Percentiles rank a stretch among this genome's conserved stretches.
Evolutionary conservation across 768 basidiomycete species (phyloP).

Genomic region (Calvatia gigantea): DNA sequence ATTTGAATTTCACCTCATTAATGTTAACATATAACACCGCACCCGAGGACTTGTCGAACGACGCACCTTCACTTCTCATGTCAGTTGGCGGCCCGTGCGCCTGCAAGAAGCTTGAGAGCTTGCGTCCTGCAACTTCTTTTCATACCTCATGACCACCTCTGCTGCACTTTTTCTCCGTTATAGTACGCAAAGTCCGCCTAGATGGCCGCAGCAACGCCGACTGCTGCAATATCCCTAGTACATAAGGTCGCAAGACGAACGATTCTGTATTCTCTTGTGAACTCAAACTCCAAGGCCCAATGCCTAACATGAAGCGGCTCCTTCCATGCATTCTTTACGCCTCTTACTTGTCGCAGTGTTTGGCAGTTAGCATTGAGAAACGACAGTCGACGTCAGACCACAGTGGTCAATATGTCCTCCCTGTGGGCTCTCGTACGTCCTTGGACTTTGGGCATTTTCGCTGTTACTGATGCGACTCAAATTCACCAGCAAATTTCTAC

Average conservation of each 20-base stretch:
- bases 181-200: not conserved
- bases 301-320: not conserved
- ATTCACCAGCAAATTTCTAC: constrained; percentile 17
- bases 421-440: constrained; percentile 19
- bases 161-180: not conserved
- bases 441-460: not conserved
- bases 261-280: no score
- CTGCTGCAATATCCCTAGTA: not conserved
- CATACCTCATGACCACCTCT: not conserved
- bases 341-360: not conserved
- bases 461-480: not conserved
- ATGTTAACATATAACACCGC: no score
- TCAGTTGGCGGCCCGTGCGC: not conserved
- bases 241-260: not conserved
- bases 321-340: not conserved
- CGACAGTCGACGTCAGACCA: constrained; percentile 21
- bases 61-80: no score
- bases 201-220: not conserved
- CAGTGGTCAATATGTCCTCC: constrained; percentile 20
- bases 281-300: not conserved
- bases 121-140: not conserved
- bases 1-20: no score
- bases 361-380: not conserved
- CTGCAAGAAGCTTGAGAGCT: not conserved
- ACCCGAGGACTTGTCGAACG: no score